Evolutionary conservation across 1,139 yeast genomes (phyloP).

Genomic region (Sugiyamaella novakii): DNA sequence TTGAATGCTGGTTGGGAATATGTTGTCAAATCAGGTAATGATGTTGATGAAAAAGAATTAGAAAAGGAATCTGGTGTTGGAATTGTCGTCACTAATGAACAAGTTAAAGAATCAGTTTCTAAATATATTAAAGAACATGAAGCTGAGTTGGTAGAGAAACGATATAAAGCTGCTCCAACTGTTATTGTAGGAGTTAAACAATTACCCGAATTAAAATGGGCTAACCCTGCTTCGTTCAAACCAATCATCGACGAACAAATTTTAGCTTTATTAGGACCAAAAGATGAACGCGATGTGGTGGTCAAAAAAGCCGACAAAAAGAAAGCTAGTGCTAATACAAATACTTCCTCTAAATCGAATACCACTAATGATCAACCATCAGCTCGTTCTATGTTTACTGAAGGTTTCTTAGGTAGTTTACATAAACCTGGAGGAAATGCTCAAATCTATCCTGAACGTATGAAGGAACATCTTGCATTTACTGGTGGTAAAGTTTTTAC

Average conservation of each 20-base stretch:
- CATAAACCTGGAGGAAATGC: constrained; percentile 96
- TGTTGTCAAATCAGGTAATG: constrained; percentile 47
- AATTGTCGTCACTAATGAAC: constrained; percentile 62
- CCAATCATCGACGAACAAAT: constrained; percentile 80
- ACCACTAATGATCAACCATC: constrained; percentile 24
- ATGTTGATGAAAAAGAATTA: constrained; percentile 51
- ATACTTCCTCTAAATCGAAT: constrained; percentile 43
- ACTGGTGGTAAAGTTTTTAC: constrained; percentile 86
- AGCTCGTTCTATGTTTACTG: constrained; percentile 81
- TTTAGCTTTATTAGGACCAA: constrained; percentile 78
- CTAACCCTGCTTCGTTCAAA: constrained; percentile 81
- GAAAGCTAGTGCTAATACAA: constrained; percentile 24
- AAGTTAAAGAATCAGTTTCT: constrained; percentile 60
- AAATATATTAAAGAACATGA: constrained; percentile 61
- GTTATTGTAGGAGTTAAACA: constrained; percentile 76
- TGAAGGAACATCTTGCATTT: constrained; percentile 73
- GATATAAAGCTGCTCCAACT: constrained; percentile 77
- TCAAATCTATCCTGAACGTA: constrained; percentile 81
- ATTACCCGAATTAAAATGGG: constrained; percentile 83
- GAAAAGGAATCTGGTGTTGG: constrained; percentile 81
- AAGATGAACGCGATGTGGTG: constrained; percentile 88
- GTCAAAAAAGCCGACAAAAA: constrained; percentile 69
- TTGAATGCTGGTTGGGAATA: constrained; percentile 80
- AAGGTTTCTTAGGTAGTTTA: constrained; percentile 93
- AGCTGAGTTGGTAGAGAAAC: constrained; percentile 60